Evolutionary conservation across 2,329 filamentous ascomycete species (phyloP).

Genomic region (Xylaria polymorpha): DNA sequence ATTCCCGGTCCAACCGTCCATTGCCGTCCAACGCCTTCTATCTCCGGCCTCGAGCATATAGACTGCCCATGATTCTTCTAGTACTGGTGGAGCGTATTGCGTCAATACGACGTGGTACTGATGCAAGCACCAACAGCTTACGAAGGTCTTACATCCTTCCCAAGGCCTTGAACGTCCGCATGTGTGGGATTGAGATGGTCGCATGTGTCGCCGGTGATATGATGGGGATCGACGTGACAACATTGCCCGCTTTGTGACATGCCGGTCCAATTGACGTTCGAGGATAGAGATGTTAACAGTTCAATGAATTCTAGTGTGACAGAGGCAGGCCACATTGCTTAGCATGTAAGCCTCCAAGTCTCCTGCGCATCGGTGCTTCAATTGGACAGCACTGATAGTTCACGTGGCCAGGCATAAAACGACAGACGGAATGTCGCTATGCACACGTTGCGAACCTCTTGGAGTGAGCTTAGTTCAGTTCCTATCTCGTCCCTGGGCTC

Average conservation of each 20-base stretch:
- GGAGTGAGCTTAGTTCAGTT: slow-evolving; percentile 66
- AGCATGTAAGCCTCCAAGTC: slow-evolving; percentile 62
- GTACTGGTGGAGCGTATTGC: slow-evolving; percentile 38
- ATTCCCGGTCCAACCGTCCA: not conserved
- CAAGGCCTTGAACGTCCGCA: slow-evolving; percentile 10
- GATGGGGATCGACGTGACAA: slow-evolving; percentile 10
- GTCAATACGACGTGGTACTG: slow-evolving; percentile 47
- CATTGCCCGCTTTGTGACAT: slow-evolving; percentile 19
- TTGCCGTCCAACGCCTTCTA: slow-evolving; percentile 18
- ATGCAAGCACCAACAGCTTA: slow-evolving; percentile 35
- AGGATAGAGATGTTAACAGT: slow-evolving; percentile 34
- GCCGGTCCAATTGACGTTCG: slow-evolving; percentile 28
- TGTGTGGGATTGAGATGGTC: slow-evolving; percentile 13
- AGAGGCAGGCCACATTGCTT: slow-evolving; percentile 76
- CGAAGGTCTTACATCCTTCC: slow-evolving; percentile 17
- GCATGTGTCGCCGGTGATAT: slow-evolving; percentile 22
- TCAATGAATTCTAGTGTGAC: slow-evolving; percentile 69
- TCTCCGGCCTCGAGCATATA: slow-evolving; percentile 19
- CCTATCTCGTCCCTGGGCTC: not conserved
- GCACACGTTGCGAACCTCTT: slow-evolving; percentile 80
- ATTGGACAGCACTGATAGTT: slow-evolving; percentile 30
- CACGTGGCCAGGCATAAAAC: slow-evolving; percentile 72
- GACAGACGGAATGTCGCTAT: slow-evolving; percentile 80
- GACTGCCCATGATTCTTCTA: slow-evolving; percentile 21
- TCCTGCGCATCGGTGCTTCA: slow-evolving; percentile 11